Conservation (phyloP, 1,284 basidiomycete species). For the Mycosarcoma maydis region DNA sequence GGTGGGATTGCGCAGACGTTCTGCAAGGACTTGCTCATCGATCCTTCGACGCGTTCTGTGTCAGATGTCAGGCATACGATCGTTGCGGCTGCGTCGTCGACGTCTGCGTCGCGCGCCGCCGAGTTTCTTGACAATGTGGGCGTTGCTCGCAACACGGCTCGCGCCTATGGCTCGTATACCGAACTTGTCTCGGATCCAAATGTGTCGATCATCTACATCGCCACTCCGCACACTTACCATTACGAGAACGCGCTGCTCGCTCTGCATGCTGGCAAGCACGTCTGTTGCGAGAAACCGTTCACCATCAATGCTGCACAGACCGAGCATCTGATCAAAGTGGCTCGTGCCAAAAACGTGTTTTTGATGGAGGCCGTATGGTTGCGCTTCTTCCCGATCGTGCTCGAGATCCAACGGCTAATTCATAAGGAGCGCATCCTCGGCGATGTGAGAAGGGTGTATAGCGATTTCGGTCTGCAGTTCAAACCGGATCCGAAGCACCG, state of each 20-base stretch:
- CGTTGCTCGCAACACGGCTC: slow-evolving; percentile 70
- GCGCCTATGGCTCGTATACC: slow-evolving; percentile 80
- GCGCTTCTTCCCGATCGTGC: slow-evolving; percentile 54
- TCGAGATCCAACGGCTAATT: slow-evolving; percentile 42
- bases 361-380: slow-evolving; percentile 62
- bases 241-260: slow-evolving; percentile 81
- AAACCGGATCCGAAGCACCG: slow-evolving; percentile 73
- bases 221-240: slow-evolving; percentile 87
- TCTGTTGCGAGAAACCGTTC: slow-evolving; percentile 70
- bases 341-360: slow-evolving; percentile 70
- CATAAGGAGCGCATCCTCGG: slow-evolving; percentile 53
- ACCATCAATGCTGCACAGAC: slow-evolving; percentile 69
- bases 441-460: slow-evolving; percentile 36
- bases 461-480: slow-evolving; percentile 47
- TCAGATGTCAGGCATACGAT: slow-evolving; percentile 81
- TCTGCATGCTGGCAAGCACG: slow-evolving; percentile 82
- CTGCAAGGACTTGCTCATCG: slow-evolving; percentile 67
- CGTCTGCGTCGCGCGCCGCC: slow-evolving; percentile 76
- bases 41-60: slow-evolving; percentile 71
- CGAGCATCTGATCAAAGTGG: slow-evolving; percentile 75
- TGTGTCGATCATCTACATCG: slow-evolving; percentile 69
- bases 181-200: slow-evolving; percentile 79
- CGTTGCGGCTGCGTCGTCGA: slow-evolving; percentile 76
- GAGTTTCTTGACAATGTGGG: slow-evolving; percentile 74
- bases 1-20: slow-evolving; percentile 64